These are phyloP conservation scores for Colletotrichum cordylinicola DNA, from an alignment of 2,329 filamentous ascomycete genomes.

Conservation along the genomic window DNA sequence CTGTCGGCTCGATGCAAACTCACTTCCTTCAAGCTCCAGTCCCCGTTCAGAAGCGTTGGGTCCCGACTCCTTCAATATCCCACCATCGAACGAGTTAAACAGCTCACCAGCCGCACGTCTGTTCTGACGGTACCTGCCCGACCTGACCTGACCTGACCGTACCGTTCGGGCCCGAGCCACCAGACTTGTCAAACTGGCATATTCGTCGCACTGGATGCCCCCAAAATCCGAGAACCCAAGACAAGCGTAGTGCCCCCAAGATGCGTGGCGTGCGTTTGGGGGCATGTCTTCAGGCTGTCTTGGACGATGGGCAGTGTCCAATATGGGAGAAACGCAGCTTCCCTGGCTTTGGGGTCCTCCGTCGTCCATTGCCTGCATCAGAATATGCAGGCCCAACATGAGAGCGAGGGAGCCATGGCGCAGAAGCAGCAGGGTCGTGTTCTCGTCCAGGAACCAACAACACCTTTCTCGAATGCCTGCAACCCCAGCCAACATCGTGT, in stretches of 20 bases:
- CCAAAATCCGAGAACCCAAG: neutral
- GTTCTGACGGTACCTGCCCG: neutral
- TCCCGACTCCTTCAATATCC: constrained; percentile 12
- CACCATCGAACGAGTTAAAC: neutral
- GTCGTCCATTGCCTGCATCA: neutral
- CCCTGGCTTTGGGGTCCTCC: neutral
- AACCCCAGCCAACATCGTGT: neutral
- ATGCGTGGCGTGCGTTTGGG: neutral
- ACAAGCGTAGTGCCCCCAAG: neutral
- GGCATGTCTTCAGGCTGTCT: neutral
- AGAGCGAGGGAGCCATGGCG: neutral
- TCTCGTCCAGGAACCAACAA: neutral
- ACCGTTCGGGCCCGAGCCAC: neutral
- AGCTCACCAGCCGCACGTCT: neutral
- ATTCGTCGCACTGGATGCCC: neutral
- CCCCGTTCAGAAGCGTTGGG: neutral
- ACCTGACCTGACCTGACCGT: neutral
- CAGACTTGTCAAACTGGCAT: neutral
- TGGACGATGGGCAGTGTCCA: neutral
- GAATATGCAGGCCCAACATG: neutral
- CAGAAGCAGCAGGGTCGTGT: neutral
- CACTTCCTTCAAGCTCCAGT: neutral
- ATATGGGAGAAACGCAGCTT: neutral
- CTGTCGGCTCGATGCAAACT: neutral
- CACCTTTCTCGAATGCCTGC: neutral